Evolutionary conservation across 345 rosid species (phyloP), one percentile per base, ranked within the genome.

Genomic region (Murraya koenigii): DNA sequence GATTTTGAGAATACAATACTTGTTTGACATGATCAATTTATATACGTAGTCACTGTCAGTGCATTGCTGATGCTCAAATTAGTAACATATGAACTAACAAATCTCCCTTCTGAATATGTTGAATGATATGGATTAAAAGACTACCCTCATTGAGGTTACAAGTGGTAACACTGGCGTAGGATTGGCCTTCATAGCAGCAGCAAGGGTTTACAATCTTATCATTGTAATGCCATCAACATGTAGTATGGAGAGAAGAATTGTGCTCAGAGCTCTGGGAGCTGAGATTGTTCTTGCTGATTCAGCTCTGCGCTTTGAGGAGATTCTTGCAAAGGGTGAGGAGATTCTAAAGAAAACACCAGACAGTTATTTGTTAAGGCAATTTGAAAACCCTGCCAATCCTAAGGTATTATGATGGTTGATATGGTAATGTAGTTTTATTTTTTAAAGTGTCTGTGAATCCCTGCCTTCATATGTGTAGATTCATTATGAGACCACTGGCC

Each of bases 141-240:
- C 91, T 39, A 74, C 83, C 30, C 79, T 85, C 28, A 77, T 88
- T 25, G 94, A 92, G 84, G 74, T 82, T 4, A 93, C 97, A 2
- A 75, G 95, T 61, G 97, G 98, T 20, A 91, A 93, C 81, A 90
- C 95, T 0, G 95, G 97, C 78, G 90, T 92, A 39, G 95, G 93
- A 54, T 49, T 94, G 79, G 97, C 95, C 1, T 86, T 78, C 54
- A 76, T 91, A 25, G 93, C 91, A 8, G 97, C 97, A 63, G 80
- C 86, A 25, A 90, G 75, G 78, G 94, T 93, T 52, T 93, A 90
- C 87, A 91, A 80, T 81, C 82, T 89, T 64, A 82, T 89, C 23
- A 72, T 92, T 5, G 61, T 78, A 20, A 88, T 93, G 97, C 94
- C 97, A 15, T 79, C 87, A n/a, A 61, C 82, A 3, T 32, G 39